Evolutionary conservation across 805 yeast genomes (phyloP), one percentile per base, ranked within the genome.

Genomic region (Candida silvatica): DNA sequence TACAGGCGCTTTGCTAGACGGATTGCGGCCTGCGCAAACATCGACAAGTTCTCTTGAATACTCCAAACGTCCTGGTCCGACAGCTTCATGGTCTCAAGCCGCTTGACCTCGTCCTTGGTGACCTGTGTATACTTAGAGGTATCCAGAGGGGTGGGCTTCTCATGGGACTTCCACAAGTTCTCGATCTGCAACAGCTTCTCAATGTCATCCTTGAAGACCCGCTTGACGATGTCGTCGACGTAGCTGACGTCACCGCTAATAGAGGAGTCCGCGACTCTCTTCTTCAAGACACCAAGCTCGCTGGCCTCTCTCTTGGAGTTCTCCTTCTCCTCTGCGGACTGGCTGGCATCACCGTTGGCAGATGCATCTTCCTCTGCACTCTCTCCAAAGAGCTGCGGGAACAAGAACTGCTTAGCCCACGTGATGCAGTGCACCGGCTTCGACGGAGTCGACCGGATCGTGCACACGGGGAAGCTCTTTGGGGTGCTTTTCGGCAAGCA

Each of bases 371-470:
- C 27, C 29, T 46, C 55, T 31, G 32, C 48, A 17, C 37, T 55
- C 1, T 32, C 15, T 16, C 76, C 77, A 53, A 87, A 90, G 25
- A 92, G 62, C 50, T 86, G 94, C 17, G 74, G 68, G 52, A 92
- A 87, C 34, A 92, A 59, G 51, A 85, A 94, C 47, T 82, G 85
- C 53, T 92, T 92, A 6, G 97, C 94, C 99, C 99, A 92, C 1
- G 94, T 95, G 18, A 92, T 80, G 56, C 96, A 87, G 52, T 92
- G 99, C 5, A 92, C 80, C 0, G 97, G 97, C 51, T 83, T 87
- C 0, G 95, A 84, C 0, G 99, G 99, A 0, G 98, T 92, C 5
- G 96, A 85, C 43, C 99, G 68, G 39, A 92, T 92, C 0, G 98
- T 92, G 56, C 99, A 92, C 2, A 92, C 96, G 0, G 99, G 97